Evolutionary conservation across 2,329 filamentous ascomycete genomes (phyloP), one percentile per base, ranked within the genome.

Genomic region (Hypoxylon sp.): DNA sequence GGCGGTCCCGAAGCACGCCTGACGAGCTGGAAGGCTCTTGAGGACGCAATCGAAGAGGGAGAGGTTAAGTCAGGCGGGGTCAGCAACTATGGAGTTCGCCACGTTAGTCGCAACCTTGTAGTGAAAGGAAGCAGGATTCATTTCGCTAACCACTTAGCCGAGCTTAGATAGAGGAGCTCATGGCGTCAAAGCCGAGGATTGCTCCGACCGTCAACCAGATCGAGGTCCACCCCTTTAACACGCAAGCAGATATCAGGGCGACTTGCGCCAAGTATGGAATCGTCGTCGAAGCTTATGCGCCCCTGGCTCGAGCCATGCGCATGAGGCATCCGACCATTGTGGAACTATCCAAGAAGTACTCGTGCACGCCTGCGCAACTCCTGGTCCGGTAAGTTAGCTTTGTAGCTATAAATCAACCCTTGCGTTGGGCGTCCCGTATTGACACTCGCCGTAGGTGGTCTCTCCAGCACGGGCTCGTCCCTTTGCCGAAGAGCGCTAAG

Each of bases 201-300:
- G 78, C 82, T 8, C 92, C 93, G 0, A 87, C 89, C 1, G 88
- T 95, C 56, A 95, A 95, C 75, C 93, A 96, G 81, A 91, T 95
- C 74, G 91, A 95, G 78, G 86, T 95, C 1, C 92, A 95, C 69
- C 92, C 92, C 0, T 96, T 95, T 86, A 93, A 95, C 78, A 94
- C 91, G 1, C 88, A 91, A 58, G 84, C 83, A 0, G 84, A 85
- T 40, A 94, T 96, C 69, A 86, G 89, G 0, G 84, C 86, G 11
- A 90, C 88, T 73, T 93, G 93, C 75, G 84, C 88, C 63, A 81
- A 87, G 67, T 83, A 95, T 70, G 82, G 83, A 40, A 94, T 96
- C 64, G 81, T 90, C 0, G 85, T 96, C 1, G 89, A 96, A 80
- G 93, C 93, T 0, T 97, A 96, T 72, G 92, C 92, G 6, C 93